Evolutionary conservation across 768 basidiomycete species (phyloP).

Genomic region (Suillus bovinus): DNA sequence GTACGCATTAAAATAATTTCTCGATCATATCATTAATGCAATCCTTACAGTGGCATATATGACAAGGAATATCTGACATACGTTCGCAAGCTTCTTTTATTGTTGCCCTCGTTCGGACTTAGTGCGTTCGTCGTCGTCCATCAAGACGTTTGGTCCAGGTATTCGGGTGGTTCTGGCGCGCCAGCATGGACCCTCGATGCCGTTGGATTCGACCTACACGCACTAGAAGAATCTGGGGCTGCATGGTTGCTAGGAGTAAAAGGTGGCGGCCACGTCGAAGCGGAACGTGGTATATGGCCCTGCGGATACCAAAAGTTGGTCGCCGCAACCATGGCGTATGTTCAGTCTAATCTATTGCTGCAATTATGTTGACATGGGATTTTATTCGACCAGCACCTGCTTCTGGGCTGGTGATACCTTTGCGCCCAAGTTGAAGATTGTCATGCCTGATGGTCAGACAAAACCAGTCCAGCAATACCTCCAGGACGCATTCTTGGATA

Average conservation of each 20-base stretch:
- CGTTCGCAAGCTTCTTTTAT: constrained; percentile 62
- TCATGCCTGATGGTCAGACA: constrained; percentile 44
- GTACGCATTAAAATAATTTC: constrained; percentile 48
- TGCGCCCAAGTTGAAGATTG: constrained; percentile 68
- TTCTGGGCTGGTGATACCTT: constrained; percentile 94
- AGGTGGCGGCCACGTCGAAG: constrained; percentile 72
- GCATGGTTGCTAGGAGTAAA: constrained; percentile 85
- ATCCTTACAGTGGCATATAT: constrained; percentile 65
- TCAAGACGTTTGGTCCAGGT: constrained; percentile 96
- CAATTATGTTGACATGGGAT: background rate
- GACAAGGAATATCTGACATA: constrained; percentile 84
- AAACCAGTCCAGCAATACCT: constrained; percentile 80
- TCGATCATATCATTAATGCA: constrained; percentile 4
- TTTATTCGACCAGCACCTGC: constrained; percentile 57
- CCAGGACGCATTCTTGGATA: constrained; percentile 77
- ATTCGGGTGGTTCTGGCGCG: constrained; percentile 92
- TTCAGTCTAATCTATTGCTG: constrained; percentile 17
- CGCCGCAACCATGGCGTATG: constrained; percentile 91
- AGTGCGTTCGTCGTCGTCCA: constrained; percentile 80
- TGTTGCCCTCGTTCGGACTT: constrained; percentile 73
- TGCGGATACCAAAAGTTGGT: constrained; percentile 92
- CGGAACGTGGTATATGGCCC: constrained; percentile 87
- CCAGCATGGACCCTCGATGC: constrained; percentile 93
- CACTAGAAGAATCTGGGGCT: constrained; percentile 79
- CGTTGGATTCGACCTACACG: constrained; percentile 81